Evolutionary conservation across 306 rosid genomes (phyloP).

Genomic region (Vigna mungo): DNA sequence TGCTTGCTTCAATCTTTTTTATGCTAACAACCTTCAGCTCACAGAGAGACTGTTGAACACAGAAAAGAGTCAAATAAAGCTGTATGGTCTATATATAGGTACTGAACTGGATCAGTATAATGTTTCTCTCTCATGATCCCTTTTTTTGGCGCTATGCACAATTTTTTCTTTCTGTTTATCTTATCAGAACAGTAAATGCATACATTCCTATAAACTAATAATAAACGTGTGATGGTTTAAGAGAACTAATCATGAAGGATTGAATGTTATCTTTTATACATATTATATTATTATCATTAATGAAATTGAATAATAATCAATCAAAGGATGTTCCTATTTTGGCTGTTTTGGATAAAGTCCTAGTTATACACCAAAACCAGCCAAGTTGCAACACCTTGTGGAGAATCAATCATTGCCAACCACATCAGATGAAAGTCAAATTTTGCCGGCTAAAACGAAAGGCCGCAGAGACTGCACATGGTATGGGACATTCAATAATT

Average conservation of each 20-base stretch:
- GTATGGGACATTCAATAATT: conserved; percentile 25
- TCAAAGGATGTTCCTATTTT: conserved; percentile 23
- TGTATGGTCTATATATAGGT: conserved; percentile 32
- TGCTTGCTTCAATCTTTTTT: conserved; percentile 28
- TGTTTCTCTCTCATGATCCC: conserved; percentile 34
- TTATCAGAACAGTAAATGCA: not conserved
- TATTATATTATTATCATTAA: not conserved
- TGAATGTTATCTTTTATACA: not conserved
- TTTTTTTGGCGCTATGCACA: conserved; percentile 14
- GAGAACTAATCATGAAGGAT: conserved; percentile 11
- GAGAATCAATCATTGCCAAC: conserved; percentile 43
- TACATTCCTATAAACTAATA: not conserved
- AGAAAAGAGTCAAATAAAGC: conserved; percentile 31
- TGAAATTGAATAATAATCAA: conserved; percentile 22
- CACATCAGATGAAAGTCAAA: conserved; percentile 39
- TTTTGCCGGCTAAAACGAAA: conserved; percentile 36
- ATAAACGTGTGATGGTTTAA: conserved; percentile 1
- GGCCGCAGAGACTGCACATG: conserved; percentile 26
- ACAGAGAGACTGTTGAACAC: conserved; percentile 31
- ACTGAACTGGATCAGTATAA: conserved; percentile 28
- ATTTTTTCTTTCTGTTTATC: not conserved
- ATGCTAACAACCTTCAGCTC: conserved; percentile 14
- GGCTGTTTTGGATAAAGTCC: conserved; percentile 34
- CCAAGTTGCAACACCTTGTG: conserved; percentile 22
- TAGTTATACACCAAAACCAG: not conserved